Evolutionary conservation across 495 filamentous ascomycete species (phyloP), one percentile per base, ranked within the genome.

Genomic region (Trichoderma gamsii): DNA sequence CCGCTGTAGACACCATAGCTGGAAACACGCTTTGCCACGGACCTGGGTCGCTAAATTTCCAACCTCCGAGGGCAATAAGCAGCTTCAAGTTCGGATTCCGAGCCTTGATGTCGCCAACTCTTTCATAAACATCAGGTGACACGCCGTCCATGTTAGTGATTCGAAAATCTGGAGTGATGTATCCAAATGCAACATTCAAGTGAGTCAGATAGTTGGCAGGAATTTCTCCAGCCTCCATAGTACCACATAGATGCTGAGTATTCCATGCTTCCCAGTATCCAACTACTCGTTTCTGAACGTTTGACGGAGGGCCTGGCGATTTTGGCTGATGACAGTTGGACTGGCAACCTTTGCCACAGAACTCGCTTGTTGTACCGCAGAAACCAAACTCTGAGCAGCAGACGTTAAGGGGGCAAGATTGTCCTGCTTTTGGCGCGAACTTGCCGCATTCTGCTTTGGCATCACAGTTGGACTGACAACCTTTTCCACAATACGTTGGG

Each of bases 1-100:
- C 61, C 0, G 64, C 9, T 1, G 73, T 74, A 13, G 59, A 67
- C 1, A 69, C 73, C 56, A 82, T 72, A 25, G 78, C 66, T 52
- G 72, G 69, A 59, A 79, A 83, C 3, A 80, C 65, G 3, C 74
- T 71, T 66, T 79, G 75, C 3, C 76, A 79, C 8, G 70, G 63
- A 21, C 69, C 76, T 49, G 73, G 71, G 71, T 84, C 79, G 46
- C 69, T 79, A 68, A 82, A 80, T 0, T 75, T 71, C 80, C 80
- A 84, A 11, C 83, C 83, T 27, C 83, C 83, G 27, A 85, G 41
- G n/a, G 74, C 63, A 11, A 83, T 68, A 21, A 66, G 76, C 9
- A 77, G 69, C 68, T 82, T 70, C 0, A 83, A 69, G 2, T 70
- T 73, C 1, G 69, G 52, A 29, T 79, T 74, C 5, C n/a, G n/a